A percentile compares a stretch with the other conserved stretches of the same genome.
Evolutionary conservation across 306 rosid species (phyloP).

Genomic region (Gleditsia sinensis): DNA sequence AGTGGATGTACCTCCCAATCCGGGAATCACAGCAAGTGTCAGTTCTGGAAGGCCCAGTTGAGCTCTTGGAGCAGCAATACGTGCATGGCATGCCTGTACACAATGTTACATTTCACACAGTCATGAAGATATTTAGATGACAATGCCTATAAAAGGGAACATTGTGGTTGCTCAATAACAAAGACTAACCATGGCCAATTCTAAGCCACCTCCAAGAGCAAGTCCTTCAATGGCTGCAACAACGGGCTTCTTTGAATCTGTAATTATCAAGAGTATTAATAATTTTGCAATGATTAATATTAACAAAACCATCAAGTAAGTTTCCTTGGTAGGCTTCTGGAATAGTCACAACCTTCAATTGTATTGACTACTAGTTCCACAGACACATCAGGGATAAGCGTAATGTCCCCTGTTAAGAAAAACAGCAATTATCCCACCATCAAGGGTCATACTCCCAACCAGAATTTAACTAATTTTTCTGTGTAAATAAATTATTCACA

Average conservation of each 20-base stretch:
- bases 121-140: conserved; percentile 2
- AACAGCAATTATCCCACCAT: conserved; percentile 13
- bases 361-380: conserved; percentile 78
- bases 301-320: conserved; percentile 19
- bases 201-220: conserved; percentile 99
- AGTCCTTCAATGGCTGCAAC: conserved; percentile 96
- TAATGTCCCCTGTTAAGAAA: conserved; percentile 63
- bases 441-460: background rate
- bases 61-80: conserved; percentile 80
- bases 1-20: conserved; percentile 80
- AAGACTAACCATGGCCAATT: conserved; percentile 85
- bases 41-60: conserved; percentile 95
- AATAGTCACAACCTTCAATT: conserved; percentile 66
- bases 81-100: conserved; percentile 90
- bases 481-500: background rate
- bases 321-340: conserved; percentile 22
- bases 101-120: conserved; percentile 20
- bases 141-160: background rate
- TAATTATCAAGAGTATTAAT: conserved; percentile 25
- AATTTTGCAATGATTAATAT: conserved; percentile 1
- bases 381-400: conserved; percentile 80
- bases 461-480: background rate
- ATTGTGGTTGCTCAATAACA: background rate
- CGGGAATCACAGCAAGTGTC: conserved; percentile 91
- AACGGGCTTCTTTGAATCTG: conserved; percentile 89